Base-by-base conservation (phyloP, 108 stramenopile species). In the Stephanodiscus minutulus region DNA sequence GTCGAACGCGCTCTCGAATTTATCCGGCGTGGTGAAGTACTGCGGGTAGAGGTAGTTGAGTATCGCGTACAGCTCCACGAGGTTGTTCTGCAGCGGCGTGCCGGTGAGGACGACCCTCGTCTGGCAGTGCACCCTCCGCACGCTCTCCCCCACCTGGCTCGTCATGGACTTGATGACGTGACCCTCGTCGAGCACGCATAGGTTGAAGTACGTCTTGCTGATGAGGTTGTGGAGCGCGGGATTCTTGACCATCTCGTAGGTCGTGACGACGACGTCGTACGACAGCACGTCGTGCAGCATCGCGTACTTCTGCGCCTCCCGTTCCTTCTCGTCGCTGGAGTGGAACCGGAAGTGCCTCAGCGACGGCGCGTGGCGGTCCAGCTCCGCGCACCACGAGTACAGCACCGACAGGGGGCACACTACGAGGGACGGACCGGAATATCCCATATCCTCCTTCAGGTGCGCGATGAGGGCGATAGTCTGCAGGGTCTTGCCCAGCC, bases 401-500 rank as follows among this genome's bases (percentile, higher is more conserved):
- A 97, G 75, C 9, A 95, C 95, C 43, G 78, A 80, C 53, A 96
- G 81, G 22, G 97, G 97, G 29, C 96, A 96, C 41, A 98, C 73
- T 41, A 98, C 84, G 44, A 98, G 74, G 56, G 87, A 91, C 11
- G 97, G 97, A 1, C 95, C 95, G 18, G 62, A 55, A 17, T 74
- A 58, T 48, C 83, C 75, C 27, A 47, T 33, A 11, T 57, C 43
- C 66, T 88, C 87, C 77, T 92, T 83, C 47, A 92, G 63, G 72
- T 94, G 79, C 5, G 85, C 89, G 47, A 98, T 68, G 44, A 98
- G 64, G 37, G 89, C 83, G 56, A 98, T 95, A 13, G 90, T 93
- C 76, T 98, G 97, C 25, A 98, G 72, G 22, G 97, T 98, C 81
- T 98, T 98, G 27, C 96, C 96, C 15, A 28, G n/a, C 5, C 20